Evolutionary conservation across 768 basidiomycete genomes (phyloP).

Genomic region (Psilocybe cyanescens): DNA sequence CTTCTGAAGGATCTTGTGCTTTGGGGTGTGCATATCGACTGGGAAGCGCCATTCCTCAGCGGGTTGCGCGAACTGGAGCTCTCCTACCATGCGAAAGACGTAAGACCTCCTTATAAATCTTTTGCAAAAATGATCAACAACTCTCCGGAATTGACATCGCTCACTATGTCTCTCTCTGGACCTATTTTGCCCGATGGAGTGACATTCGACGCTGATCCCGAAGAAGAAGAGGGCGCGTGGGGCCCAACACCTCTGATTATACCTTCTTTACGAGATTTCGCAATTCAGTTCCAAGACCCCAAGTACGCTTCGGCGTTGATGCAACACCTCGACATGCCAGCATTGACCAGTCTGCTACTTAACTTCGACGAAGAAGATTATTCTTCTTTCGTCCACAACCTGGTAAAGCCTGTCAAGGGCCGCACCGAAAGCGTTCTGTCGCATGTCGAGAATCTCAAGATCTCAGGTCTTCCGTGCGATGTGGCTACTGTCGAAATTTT

Average conservation of each 20-base stretch:
- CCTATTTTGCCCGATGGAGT: slow-evolving; percentile 36
- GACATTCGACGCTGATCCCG: slow-evolving; percentile 22
- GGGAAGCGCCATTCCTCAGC: slow-evolving; percentile 52
- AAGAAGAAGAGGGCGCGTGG: slow-evolving; percentile 33
- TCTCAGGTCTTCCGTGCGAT: slow-evolving; percentile 53
- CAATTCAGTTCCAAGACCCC: slow-evolving; percentile 42
- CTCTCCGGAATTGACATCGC: slow-evolving; percentile 56
- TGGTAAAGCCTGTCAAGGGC: slow-evolving; percentile 42
- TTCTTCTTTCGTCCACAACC: slow-evolving; percentile 46
- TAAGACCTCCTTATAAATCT: slow-evolving; percentile 59
- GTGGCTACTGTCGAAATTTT: slow-evolving; percentile 35
- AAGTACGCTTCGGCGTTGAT: slow-evolving; percentile 42
- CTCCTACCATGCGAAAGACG: slow-evolving; percentile 64
- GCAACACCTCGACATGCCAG: slow-evolving; percentile 42
- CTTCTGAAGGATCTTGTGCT: slow-evolving; percentile 50
- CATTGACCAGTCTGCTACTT: slow-evolving; percentile 47
- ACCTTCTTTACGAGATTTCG: slow-evolving; percentile 41
- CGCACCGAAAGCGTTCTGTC: slow-evolving; percentile 48
- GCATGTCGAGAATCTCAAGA: slow-evolving; percentile 53
- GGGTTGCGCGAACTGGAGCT: slow-evolving; percentile 58
- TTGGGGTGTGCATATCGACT: slow-evolving; percentile 76
- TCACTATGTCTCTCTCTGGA: slow-evolving; percentile 62
- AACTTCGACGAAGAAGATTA: slow-evolving; percentile 62
- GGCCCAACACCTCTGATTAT: slow-evolving; percentile 38
- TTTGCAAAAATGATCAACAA: slow-evolving; percentile 54